Conservation (phyloP, 371 early-diverging fungal species). For the Massospora cicadina region DNA sequence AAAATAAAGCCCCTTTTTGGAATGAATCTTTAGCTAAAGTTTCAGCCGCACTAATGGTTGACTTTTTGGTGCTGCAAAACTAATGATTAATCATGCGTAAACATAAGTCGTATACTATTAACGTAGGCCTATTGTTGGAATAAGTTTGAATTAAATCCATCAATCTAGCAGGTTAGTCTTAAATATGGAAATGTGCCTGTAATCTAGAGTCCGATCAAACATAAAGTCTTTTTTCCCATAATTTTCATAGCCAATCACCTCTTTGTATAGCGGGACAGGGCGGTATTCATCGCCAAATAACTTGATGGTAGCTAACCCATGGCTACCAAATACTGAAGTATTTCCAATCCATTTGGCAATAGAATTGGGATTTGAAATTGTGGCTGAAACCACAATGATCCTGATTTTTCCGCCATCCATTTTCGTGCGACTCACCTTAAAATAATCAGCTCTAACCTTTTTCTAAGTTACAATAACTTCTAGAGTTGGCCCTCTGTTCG, state of each 20-base stretch:
- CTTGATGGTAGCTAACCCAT: slow-evolving; percentile 14
- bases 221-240: slow-evolving; percentile 26
- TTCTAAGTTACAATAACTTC: slow-evolving; percentile 30
- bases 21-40: slow-evolving; percentile 17
- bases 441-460: neutral
- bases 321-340: neutral
- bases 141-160: slow-evolving; percentile 34
- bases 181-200: slow-evolving; percentile 24
- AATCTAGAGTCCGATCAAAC: slow-evolving; percentile 45
- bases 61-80: slow-evolving; percentile 63
- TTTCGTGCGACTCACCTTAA: slow-evolving; percentile 14
- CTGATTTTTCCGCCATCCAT: slow-evolving; percentile 16
- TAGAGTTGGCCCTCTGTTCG: slow-evolving; percentile 26
- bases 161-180: slow-evolving; percentile 21
- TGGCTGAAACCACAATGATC: slow-evolving; percentile 63
- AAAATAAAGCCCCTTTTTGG: neutral
- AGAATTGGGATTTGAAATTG: slow-evolving; percentile 69
- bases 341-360: slow-evolving; percentile 43
- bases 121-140: slow-evolving; percentile 31
- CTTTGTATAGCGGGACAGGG: slow-evolving; percentile 42
- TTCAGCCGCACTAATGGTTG: slow-evolving; percentile 37
- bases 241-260: slow-evolving; percentile 36
- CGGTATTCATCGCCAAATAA: slow-evolving; percentile 64
- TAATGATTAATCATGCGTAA: slow-evolving; percentile 14
- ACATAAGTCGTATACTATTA: slow-evolving; percentile 28